phyloP scores from a whole-genome alignment of 2,329 filamentous ascomycete genomes.

The Chaetomium sp. region DNA sequence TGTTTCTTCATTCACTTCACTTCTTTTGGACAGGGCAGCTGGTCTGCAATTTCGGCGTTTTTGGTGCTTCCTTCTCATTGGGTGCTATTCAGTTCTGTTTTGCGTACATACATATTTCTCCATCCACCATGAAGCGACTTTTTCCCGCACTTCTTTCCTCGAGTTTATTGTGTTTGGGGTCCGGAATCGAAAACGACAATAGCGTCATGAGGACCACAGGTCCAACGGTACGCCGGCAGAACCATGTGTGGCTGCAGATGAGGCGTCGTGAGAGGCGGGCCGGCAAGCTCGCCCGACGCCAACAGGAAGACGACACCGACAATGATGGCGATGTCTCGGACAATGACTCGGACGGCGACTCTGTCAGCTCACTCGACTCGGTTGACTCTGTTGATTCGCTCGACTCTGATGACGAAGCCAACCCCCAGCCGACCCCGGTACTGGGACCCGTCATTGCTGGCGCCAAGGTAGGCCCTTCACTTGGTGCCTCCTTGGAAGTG shows the following conservation, averaged over 20 bases:
- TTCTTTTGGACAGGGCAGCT: slow-evolving; percentile 26
- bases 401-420: slow-evolving; percentile 1
- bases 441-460: background rate
- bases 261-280: slow-evolving; percentile 21
- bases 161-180: background rate
- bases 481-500: background rate
- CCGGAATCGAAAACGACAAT: background rate
- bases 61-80: slow-evolving; percentile 2
- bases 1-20: slow-evolving; percentile 13
- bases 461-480: background rate
- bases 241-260: slow-evolving; percentile 30
- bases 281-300: slow-evolving; percentile 19
- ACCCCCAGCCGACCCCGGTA: background rate
- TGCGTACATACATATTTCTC: background rate
- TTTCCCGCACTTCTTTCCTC: background rate
- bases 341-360: slow-evolving; percentile 21
- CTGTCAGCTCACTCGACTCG: slow-evolving; percentile 4
- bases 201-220: slow-evolving; percentile 28
- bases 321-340: slow-evolving; percentile 21
- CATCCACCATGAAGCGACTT: slow-evolving; percentile 23
- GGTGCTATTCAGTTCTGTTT: slow-evolving; percentile 4
- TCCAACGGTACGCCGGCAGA: slow-evolving; percentile 28
- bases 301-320: slow-evolving; percentile 12
- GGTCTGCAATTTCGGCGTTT: slow-evolving; percentile 27
- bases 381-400: slow-evolving; percentile 13